phyloP scores from a whole-genome alignment of 2,329 filamentous ascomycete genomes.

The Pleochaeta shiraiana region DNA sequence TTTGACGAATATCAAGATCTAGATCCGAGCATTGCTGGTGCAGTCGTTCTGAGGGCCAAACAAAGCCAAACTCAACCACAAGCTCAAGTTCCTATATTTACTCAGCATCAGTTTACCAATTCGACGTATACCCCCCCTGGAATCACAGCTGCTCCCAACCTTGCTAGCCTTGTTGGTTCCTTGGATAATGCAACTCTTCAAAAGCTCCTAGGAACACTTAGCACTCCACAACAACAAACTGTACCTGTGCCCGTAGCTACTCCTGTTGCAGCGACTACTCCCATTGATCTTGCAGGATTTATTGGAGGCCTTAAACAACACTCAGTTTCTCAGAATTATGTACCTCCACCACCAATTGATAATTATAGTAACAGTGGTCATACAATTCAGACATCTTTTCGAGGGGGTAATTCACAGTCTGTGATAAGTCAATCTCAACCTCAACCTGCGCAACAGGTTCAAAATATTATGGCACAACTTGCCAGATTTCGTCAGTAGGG shows the following conservation, averaged over 20 bases:
- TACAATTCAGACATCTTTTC: conserved; percentile 12
- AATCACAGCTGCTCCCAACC: conserved; percentile 23
- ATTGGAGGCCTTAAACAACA: conserved; percentile 15
- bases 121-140: conserved; percentile 18
- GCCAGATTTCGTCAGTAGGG: conserved; percentile 36
- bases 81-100: conserved; percentile 13
- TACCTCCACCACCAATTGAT: conserved; percentile 10
- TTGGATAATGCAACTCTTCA: conserved; percentile 51
- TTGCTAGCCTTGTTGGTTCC: conserved; percentile 42
- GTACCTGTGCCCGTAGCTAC: conserved; percentile 3
- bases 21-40: conserved; percentile 55
- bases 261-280: conserved; percentile 18
- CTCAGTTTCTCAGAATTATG: conserved; percentile 16
- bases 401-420: conserved; percentile 12
- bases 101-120: conserved; percentile 20
- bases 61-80: conserved; percentile 21
- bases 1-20: conserved; percentile 79
- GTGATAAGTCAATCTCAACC: conserved; percentile 15
- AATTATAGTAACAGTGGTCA: conserved; percentile 11
- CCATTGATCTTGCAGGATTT: conserved; percentile 16
- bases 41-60: conserved; percentile 57
- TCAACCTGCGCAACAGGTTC: conserved; percentile 31
- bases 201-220: conserved; percentile 40
- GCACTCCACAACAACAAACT: conserved; percentile 12
- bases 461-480: conserved; percentile 55